A percentile compares a stretch with the other conserved stretches of the same genome.
Evolutionary conservation across 2,329 filamentous ascomycete species (phyloP).

Genomic region (Pestalotiopsis sp.): DNA sequence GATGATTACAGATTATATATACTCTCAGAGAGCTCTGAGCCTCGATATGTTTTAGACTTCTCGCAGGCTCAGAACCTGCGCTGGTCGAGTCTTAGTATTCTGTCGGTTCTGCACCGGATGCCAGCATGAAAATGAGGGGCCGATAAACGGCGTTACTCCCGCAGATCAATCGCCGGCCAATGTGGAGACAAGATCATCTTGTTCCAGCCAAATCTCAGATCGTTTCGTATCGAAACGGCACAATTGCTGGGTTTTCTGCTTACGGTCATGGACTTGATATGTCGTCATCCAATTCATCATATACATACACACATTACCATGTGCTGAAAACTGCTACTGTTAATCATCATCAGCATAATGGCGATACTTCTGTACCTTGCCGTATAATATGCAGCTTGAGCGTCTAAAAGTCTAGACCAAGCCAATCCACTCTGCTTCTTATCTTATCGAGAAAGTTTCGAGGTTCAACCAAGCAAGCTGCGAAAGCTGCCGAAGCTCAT

Average conservation of each 20-base stretch:
- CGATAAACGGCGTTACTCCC: slow-evolving; percentile 3
- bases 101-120: slow-evolving; percentile 1
- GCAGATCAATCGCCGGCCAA: slow-evolving; percentile 1
- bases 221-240: too few species aligned
- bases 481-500: not conserved
- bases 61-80: not conserved
- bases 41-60: not conserved
- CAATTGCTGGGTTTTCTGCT: too few species aligned
- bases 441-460: slow-evolving; percentile 12
- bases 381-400: not conserved
- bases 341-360: too few species aligned
- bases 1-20: too few species aligned
- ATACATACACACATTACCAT: too few species aligned
- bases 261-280: too few species aligned
- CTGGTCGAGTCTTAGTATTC: not conserved
- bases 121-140: slow-evolving; percentile 3
- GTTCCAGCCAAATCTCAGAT: not conserved
- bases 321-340: too few species aligned
- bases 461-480: not conserved
- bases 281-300: too few species aligned
- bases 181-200: not conserved
- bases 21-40: too few species aligned
- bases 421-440: not conserved
- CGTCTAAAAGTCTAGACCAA: not conserved
- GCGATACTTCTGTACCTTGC: too few species aligned